Conservation (phyloP, 2,329 filamentous ascomycete species). For the Verticillium longisporum region DNA sequence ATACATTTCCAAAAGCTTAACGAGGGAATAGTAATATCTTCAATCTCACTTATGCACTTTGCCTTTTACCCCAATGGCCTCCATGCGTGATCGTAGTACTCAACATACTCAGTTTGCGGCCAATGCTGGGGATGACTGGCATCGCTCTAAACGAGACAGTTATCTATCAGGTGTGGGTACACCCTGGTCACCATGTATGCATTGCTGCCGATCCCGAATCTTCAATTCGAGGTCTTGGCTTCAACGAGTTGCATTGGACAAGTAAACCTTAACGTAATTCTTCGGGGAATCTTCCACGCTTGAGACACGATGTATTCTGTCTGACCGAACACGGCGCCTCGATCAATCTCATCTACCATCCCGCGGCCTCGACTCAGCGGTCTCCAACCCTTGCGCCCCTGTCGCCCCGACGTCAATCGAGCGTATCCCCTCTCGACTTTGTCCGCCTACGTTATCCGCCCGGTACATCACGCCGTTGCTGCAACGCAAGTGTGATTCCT, state of each 20-base stretch:
- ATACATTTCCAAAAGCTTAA: constrained; percentile 2
- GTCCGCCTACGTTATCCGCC: background rate
- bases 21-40: too few relatives aligned
- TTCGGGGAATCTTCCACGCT: background rate
- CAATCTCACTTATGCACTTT: too few relatives aligned
- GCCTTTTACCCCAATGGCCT: too few relatives aligned
- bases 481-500: background rate
- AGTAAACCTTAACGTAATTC: background rate
- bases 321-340: background rate
- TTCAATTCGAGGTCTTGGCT: background rate
- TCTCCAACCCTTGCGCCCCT: background rate
- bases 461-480: background rate
- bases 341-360: background rate
- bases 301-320: background rate
- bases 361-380: background rate
- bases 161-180: background rate
- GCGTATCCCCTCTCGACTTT: background rate
- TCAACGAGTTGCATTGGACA: background rate
- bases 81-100: too few relatives aligned
- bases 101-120: background rate
- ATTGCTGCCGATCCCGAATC: background rate
- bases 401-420: background rate
- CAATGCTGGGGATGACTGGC: background rate
- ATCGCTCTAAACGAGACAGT: background rate
- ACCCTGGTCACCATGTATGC: background rate